These are phyloP conservation scores for Cladosporium velox DNA, from an alignment of 2,329 filamentous ascomycete genomes.

Conservation along the genomic window DNA sequence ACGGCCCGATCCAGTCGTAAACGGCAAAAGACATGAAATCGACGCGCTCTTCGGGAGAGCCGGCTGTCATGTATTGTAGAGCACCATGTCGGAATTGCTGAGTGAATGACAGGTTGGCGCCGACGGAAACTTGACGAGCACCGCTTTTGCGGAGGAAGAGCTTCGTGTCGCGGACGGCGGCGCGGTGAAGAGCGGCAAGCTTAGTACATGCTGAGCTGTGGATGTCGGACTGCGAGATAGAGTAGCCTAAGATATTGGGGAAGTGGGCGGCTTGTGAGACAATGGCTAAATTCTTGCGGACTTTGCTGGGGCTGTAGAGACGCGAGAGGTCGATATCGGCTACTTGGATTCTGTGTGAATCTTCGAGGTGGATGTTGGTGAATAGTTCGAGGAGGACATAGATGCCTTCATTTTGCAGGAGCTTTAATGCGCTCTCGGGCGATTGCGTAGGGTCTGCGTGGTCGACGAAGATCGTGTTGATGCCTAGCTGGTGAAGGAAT, in stretches of 20 bases:
- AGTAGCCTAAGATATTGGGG: conserved; percentile 28
- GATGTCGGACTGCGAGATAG: conserved; percentile 17
- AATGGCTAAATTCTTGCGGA: conserved; percentile 22
- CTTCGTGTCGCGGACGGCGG: conserved; percentile 27
- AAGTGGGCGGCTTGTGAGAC: conserved; percentile 25
- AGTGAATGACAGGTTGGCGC: conserved; percentile 13
- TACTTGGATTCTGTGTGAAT: too few species aligned
- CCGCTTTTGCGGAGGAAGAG: conserved; percentile 23
- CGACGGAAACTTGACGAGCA: conserved; percentile 24
- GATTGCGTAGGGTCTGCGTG: conserved; percentile 21
- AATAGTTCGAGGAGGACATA: conserved; percentile 27
- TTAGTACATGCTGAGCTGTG: conserved; percentile 6
- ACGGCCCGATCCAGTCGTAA: conserved; percentile 25
- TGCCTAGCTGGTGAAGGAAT: conserved; percentile 24
- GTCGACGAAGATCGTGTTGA: conserved; percentile 27
- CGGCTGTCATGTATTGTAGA: conserved; percentile 27
- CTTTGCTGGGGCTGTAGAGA: conserved; percentile 20
- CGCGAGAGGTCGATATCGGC: conserved; percentile 17
- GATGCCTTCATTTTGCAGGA: conserved; percentile 26
- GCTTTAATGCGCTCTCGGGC: conserved; percentile 23
- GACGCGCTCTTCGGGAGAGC: conserved; percentile 15
- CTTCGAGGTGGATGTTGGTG: conserved; percentile 15
- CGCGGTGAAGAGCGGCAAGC: conserved; percentile 26
- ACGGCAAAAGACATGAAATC: conserved; percentile 25
- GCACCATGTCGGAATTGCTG: background rate